Base-by-base conservation (phyloP, 2,329 filamentous ascomycete genomes). In the Fusarium domesticum region DNA sequence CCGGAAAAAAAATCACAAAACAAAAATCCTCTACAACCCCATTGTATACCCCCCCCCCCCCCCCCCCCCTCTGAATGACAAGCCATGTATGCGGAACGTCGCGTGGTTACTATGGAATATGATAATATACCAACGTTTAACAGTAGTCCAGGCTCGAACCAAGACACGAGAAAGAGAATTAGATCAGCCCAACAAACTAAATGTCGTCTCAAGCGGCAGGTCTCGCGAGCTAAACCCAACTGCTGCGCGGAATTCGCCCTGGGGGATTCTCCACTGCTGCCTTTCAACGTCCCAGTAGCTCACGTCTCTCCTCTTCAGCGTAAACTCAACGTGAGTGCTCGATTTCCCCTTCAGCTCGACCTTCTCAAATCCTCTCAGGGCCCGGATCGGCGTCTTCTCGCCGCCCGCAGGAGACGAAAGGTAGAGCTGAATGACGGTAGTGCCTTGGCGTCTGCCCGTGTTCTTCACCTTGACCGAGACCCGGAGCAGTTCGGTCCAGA, bases 391-490 rank as follows among this genome's bases (percentile, higher is more conserved):
- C 8, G 77, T 78, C 37, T 64, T 66, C 14, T 66, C 49, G n/a
- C 69, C 50, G 38, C 59, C 59, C 16, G 60, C 59, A 33, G 70
- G 67, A 62, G 74, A 65, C 5, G 57, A 51, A n/a, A 81, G 60
- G 57, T 83, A 83, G 1, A 83, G 64, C 62, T 83, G 79, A 3
- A 75, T 65, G 1, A 82, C 73, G 8, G 73, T 69, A 2, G 71
- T 70, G 18, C 76, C 78, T 17, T 63, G 57, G 1, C 78, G 59
- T 2, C 56, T 46, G 15, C 80, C 79, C 0, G 72, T 75, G 65
- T 83, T 83, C 28, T 61, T 64, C 6, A 83, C 57, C 1, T 68
- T 63, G 2, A 73, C 70, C 2, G 68, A 66, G 8, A 78, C 70
- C 33, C 63, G 73, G 47, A 68, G 71, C n/a, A 83, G 53, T 6